Conservation (phyloP, 176 grass and related monocot genomes). For the Ananas comosus region DNA sequence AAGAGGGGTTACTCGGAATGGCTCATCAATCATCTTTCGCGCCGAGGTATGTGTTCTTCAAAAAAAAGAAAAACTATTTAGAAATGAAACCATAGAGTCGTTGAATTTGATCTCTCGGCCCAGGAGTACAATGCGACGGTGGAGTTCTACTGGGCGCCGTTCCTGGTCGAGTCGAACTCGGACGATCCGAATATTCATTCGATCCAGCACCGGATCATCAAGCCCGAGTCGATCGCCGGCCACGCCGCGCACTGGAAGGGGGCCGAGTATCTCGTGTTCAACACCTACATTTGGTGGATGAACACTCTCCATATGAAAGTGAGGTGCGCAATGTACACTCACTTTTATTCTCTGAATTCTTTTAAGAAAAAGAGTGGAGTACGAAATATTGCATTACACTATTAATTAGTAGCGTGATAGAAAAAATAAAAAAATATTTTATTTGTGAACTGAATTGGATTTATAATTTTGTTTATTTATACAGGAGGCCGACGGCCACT, state of each 20-base stretch:
- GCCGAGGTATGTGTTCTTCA: slow-evolving; percentile 25
- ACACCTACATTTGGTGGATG: slow-evolving; percentile 99
- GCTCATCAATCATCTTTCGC: slow-evolving; percentile 37
- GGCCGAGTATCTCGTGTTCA: slow-evolving; percentile 85
- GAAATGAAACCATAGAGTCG: too few species aligned
- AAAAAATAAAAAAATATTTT: background rate
- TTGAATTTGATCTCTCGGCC: too few species aligned
- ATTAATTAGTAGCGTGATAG: background rate
- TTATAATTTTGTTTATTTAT: background rate
- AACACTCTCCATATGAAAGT: slow-evolving; percentile 66
- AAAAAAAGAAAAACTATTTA: too few species aligned
- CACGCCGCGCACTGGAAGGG: slow-evolving; percentile 66
- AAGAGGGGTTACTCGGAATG: slow-evolving; percentile 36
- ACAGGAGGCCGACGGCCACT: slow-evolving; percentile 47
- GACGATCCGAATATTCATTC: slow-evolving; percentile 69
- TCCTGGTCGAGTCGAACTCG: slow-evolving; percentile 89
- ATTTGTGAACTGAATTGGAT: background rate
- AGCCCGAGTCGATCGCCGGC: slow-evolving; percentile 38
- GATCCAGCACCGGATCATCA: slow-evolving; percentile 49
- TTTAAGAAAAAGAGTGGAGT: too few species aligned
- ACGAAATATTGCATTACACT: background rate
- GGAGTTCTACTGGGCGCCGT: slow-evolving; percentile 94
- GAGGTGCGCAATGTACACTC: slow-evolving; percentile 45
- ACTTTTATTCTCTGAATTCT: too few species aligned
- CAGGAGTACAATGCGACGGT: slow-evolving; percentile 75